phyloP scores from a whole-genome alignment of 768 basidiomycete genomes.

The Pleurotus pulmonarius region DNA sequence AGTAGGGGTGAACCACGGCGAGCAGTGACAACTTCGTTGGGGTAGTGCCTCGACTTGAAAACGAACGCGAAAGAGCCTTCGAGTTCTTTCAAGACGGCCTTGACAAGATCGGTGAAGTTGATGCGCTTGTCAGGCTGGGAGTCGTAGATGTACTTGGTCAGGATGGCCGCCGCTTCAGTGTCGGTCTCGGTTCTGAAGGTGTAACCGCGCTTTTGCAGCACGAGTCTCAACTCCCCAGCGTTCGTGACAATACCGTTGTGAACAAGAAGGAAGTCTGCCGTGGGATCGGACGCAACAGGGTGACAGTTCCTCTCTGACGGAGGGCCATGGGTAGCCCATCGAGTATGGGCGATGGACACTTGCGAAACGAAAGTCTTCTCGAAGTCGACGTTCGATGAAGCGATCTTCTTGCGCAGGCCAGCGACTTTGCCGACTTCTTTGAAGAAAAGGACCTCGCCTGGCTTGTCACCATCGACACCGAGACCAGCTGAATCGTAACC shows the following conservation, averaged over 20 bases:
- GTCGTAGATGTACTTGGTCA: conserved; percentile 96
- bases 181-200: conserved; percentile 94
- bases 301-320: conserved; percentile 91
- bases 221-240: conserved; percentile 79
- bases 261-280: conserved; percentile 85
- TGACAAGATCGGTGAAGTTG: conserved; percentile 88
- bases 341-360: conserved; percentile 97
- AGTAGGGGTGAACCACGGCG: conserved; percentile 96
- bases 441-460: conserved; percentile 77
- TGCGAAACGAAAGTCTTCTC: conserved; percentile 78
- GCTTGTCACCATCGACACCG: conserved; percentile 87
- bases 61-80: conserved; percentile 99
- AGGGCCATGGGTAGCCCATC: conserved; percentile 98
- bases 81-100: conserved; percentile 94
- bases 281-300: conserved; percentile 82
- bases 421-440: conserved; percentile 99
- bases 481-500: conserved; percentile 96
- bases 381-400: conserved; percentile 64
- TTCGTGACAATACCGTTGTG: conserved; percentile 99
- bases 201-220: conserved; percentile 95
- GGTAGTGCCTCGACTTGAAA: conserved; percentile 96
- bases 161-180: conserved; percentile 95
- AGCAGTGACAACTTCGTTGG: conserved; percentile 92
- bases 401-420: conserved; percentile 86
- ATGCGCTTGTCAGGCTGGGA: conserved; percentile 82